A percentile compares a stretch with the other conserved stretches of the same genome.
phyloP scores from a whole-genome alignment of 441 rosid genomes.

The Metrosideros polymorpha region DNA sequence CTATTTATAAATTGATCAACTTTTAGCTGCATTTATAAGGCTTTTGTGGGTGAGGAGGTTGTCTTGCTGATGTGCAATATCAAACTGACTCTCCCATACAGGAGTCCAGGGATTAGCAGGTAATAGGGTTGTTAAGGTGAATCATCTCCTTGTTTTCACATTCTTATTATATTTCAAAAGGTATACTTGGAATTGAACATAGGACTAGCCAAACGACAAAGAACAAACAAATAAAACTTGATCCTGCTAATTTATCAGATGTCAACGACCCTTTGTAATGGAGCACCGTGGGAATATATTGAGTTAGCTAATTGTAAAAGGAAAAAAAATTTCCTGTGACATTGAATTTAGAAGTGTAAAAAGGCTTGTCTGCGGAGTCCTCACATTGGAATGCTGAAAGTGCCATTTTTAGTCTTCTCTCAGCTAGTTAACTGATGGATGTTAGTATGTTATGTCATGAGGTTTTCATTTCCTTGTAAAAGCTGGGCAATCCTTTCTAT shows the following conservation, averaged over 20 bases:
- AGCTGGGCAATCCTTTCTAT: not conserved
- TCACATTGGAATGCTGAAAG: not conserved
- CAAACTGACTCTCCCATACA: slow-evolving; percentile 48
- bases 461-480: not conserved
- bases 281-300: not conserved
- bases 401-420: not conserved
- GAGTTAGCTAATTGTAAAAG: not conserved
- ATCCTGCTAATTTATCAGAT: not conserved
- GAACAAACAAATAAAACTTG: not conserved
- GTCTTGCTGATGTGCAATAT: not conserved
- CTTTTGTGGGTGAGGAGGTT: not conserved
- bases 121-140: slow-evolving; percentile 91
- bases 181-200: not conserved
- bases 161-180: not conserved
- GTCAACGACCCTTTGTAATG: not conserved
- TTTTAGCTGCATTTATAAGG: not conserved
- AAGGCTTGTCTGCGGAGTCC: not conserved
- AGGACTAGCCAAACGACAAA: not conserved
- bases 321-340: not conserved
- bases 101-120: slow-evolving; percentile 98
- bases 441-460: not conserved
- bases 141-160: not conserved
- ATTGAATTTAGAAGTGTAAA: not conserved
- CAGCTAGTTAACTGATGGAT: not conserved
- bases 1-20: not conserved